Evolutionary conservation across 345 rosid species (phyloP).

Genomic region (Euphorbia pulcherrima): DNA sequence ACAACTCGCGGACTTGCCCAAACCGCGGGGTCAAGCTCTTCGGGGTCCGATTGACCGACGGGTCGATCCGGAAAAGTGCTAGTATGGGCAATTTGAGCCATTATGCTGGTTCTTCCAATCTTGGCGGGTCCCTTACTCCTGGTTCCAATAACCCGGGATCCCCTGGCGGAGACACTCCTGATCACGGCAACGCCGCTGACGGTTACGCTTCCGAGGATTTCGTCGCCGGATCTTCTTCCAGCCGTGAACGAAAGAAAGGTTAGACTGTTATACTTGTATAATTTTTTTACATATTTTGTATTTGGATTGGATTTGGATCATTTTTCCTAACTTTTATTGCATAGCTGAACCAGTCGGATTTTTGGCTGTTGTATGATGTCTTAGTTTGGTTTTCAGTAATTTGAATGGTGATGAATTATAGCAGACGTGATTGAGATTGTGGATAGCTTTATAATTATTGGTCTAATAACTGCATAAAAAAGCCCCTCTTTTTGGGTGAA

Average conservation of each 20-base stretch:
- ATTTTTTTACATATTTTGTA: not conserved
- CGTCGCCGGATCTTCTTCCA: constrained; percentile 84
- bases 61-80: constrained; percentile 47
- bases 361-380: not conserved
- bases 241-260: constrained; percentile 97
- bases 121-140: constrained; percentile 18
- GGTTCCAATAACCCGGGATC: constrained; percentile 55
- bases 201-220: constrained; percentile 97
- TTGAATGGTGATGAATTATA: not conserved
- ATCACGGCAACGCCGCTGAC: constrained; percentile 57
- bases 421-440: not conserved
- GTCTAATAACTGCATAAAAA: too few species aligned
- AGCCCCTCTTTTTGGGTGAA: not conserved
- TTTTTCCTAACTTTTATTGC: not conserved
- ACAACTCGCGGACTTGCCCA: constrained; percentile 35
- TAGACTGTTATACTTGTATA: not conserved
- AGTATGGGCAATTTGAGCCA: constrained; percentile 35
- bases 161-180: constrained; percentile 49
- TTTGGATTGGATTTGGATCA: not conserved
- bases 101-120: constrained; percentile 22
- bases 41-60: constrained; percentile 38
- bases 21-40: constrained; percentile 34
- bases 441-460: not conserved
- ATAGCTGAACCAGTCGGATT: not conserved
- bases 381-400: not conserved